These are phyloP conservation scores for Verruconis gallopava DNA, from an alignment of 2,329 filamentous ascomycete genomes.

Conservation along the genomic window DNA sequence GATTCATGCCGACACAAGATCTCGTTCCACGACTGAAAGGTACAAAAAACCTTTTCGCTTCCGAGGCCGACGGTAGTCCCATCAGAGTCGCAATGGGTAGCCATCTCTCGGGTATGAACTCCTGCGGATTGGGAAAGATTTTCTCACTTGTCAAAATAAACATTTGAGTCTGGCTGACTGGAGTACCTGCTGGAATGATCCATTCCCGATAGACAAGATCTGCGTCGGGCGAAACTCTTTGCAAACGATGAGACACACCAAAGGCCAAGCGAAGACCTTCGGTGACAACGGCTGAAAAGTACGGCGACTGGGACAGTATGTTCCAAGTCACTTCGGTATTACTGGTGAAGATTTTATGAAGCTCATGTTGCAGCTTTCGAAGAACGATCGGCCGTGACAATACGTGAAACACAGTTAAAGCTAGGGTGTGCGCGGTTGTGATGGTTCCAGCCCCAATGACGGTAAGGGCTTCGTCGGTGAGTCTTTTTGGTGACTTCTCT, in stretches of 20 bases:
- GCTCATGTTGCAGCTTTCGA: constrained; percentile 18
- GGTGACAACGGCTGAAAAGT: constrained; percentile 21
- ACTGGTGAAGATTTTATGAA: constrained; percentile 7
- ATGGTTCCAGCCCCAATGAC: constrained; percentile 27
- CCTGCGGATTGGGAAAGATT: constrained; percentile 15
- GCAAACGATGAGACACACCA: constrained; percentile 17
- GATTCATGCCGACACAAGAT: constrained; percentile 35
- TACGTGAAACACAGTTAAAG: constrained; percentile 21
- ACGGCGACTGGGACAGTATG: constrained; percentile 18
- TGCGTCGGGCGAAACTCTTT: constrained; percentile 15
- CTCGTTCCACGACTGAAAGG: constrained; percentile 29
- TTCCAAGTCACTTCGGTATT: constrained; percentile 12
- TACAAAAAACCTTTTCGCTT: constrained; percentile 23
- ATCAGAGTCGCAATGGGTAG: constrained; percentile 9
- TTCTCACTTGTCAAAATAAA: constrained; percentile 17
- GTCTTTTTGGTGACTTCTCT: constrained; percentile 16
- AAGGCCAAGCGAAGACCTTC: constrained; percentile 23
- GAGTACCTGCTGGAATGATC: constrained; percentile 15
- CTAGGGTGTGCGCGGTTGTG: constrained; percentile 25
- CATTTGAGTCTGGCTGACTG: constrained; percentile 19
- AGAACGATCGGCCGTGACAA: constrained; percentile 14
- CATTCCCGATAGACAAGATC: constrained; percentile 12
- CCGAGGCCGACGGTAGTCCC: not conserved
- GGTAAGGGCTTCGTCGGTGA: constrained; percentile 26
- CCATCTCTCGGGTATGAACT: constrained; percentile 24